Evolutionary conservation across 352 stramenopile genomes (phyloP).

Genomic region (Pythium grandisporangium): DNA sequence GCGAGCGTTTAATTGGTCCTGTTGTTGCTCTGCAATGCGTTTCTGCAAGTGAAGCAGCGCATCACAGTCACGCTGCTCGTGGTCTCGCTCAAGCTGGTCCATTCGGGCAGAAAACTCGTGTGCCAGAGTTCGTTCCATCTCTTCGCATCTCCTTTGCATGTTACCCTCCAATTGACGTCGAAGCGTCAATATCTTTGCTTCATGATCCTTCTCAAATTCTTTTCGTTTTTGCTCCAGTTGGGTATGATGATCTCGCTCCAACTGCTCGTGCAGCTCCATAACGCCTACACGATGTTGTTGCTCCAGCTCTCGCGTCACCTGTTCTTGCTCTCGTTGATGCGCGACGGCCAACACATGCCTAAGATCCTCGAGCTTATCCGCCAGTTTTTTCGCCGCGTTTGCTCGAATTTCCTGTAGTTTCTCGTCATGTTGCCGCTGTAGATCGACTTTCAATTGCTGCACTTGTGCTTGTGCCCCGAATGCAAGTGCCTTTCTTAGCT

Average conservation of each 20-base stretch:
- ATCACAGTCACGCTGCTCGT: too few species aligned
- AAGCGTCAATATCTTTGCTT: slow-evolving; percentile 9
- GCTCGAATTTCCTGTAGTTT: slow-evolving; percentile 15
- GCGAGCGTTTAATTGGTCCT: slow-evolving; percentile 32
- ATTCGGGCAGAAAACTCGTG: slow-evolving; percentile 26
- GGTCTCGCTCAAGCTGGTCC: slow-evolving; percentile 28
- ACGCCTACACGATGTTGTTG: slow-evolving; percentile 33
- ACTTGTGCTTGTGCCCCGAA: slow-evolving; percentile 55
- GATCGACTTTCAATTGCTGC: slow-evolving; percentile 34
- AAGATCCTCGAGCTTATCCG: slow-evolving; percentile 27
- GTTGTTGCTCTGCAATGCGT: slow-evolving; percentile 17
- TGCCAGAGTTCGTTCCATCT: slow-evolving; percentile 27
- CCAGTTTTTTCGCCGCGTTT: slow-evolving; percentile 17
- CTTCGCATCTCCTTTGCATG: slow-evolving; percentile 22
- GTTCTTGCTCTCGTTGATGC: slow-evolving; percentile 25
- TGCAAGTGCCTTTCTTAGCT: slow-evolving; percentile 42
- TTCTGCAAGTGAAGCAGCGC: slow-evolving; percentile 23
- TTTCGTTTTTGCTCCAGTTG: slow-evolving; percentile 16
- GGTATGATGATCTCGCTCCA: slow-evolving; percentile 21
- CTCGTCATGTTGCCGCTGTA: slow-evolving; percentile 32
- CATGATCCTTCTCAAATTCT: slow-evolving; percentile 13
- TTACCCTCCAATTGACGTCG: slow-evolving; percentile 19
- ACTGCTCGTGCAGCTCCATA: slow-evolving; percentile 37
- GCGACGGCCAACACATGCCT: slow-evolving; percentile 24
- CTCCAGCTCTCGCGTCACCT: slow-evolving; percentile 28